A percentile compares a stretch with the other conserved stretches of the same genome.
phyloP scores from a whole-genome alignment of 1,284 basidiomycete species.

The Meripilus lineatus region DNA sequence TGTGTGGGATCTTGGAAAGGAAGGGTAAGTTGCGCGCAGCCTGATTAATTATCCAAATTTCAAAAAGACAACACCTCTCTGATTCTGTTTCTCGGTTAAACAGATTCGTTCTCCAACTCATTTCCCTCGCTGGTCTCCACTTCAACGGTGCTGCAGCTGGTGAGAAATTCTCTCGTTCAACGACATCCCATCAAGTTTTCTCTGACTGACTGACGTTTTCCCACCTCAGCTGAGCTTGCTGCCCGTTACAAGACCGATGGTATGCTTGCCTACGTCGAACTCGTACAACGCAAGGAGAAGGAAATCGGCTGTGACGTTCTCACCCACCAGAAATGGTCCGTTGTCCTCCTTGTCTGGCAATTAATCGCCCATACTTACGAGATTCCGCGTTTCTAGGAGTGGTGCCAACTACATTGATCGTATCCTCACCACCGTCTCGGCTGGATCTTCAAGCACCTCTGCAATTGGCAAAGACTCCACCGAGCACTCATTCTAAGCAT shows the following conservation, averaged over 20 bases:
- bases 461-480: slow-evolving; percentile 81
- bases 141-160: slow-evolving; percentile 79
- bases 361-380: neutral
- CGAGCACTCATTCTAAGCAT: slow-evolving; percentile 66
- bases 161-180: slow-evolving; percentile 29
- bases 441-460: slow-evolving; percentile 80
- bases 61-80: neutral
- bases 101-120: slow-evolving; percentile 79
- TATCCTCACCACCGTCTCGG: slow-evolving; percentile 72
- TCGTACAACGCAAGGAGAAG: slow-evolving; percentile 84
- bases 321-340: slow-evolving; percentile 85
- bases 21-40: slow-evolving; percentile 50
- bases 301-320: slow-evolving; percentile 91
- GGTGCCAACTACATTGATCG: slow-evolving; percentile 86
- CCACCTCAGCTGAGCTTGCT: slow-evolving; percentile 63
- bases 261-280: slow-evolving; percentile 84
- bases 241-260: slow-evolving; percentile 76
- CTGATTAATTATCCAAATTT: neutral
- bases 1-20: slow-evolving; percentile 88
- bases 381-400: slow-evolving; percentile 44
- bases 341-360: neutral
- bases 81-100: too few relatives aligned
- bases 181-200: neutral
- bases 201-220: neutral
- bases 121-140: slow-evolving; percentile 87